Evolutionary conservation across 179 eudicot genomes (phyloP), one percentile per base, ranked within the genome.

Genomic region (Beta macrorhiza): DNA sequence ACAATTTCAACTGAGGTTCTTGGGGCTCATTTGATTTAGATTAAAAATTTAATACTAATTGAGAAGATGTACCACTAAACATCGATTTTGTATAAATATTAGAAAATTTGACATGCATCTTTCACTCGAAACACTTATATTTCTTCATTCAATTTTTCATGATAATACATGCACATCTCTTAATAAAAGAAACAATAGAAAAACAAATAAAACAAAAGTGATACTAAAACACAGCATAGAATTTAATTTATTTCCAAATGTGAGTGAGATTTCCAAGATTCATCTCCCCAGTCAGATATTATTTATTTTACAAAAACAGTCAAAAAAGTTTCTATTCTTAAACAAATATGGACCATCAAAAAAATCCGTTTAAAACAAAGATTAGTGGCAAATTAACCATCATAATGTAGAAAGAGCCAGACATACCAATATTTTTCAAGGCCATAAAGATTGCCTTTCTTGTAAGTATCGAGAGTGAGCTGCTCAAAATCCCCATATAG

Each of bases 341-440:
- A 49, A 7, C 53, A 49, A 6, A 49, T 49, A 9, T 49, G 53
- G 53, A 49, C 7, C 7, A 7, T 49, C 11, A 3, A 49, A 49
- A 49, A 49, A 37, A 37, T 37, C 42, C 4, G 42, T 37, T 37
- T 37, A 37, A 37, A 37, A 37, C 42, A 37, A 37, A 37, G 42
- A 37, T 37, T 13, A 12, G 44, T 63, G 37, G 29, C 10, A 13
- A 61, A 59, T 64, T 47, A 45, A 45, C 10, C 14, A 47, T 1
- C 14, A 47, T 1, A 45, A 45, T n/a, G 22, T 51, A 7, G 6
- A 22, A 11, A 4, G 19, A 17, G 5, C 14, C 44, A 74, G 52
- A 57, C 79, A 10, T 89, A 95, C 99, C 99, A 95, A 74, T 95
- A 95, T 82, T 95, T 95, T 81, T 95, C 98, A 67, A 95, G 94